Base-by-base conservation (phyloP, 495 filamentous ascomycete genomes). In the Penicillium simplicissimum region DNA sequence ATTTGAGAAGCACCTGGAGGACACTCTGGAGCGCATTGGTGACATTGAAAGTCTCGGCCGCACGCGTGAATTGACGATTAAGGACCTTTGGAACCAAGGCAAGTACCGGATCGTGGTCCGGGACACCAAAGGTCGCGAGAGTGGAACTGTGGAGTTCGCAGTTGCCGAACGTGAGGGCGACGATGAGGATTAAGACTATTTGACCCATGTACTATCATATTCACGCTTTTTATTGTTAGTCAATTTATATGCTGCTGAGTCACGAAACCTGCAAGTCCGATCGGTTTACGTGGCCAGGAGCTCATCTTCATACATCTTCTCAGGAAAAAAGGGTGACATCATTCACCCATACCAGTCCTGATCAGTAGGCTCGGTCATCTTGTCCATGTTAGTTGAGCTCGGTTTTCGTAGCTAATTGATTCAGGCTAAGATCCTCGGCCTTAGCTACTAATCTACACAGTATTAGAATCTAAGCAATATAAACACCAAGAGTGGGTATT, bases 1-100 rank as follows among this genome's bases (percentile, higher is more conserved):
- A 19, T 98, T 98, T 70, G 87, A 91, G 13, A 76, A 93, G 63
- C 88, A 90, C 70, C 79, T 98, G 35, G 85, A 96, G 62, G 87
- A 83, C 13, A 98, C 95, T 0, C 74, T 98, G 45, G 81, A 90
- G 35, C 82, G 95, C 19, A 97, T 98, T 63, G 79, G 79, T 34
- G 92, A 88, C 60, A 98, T 98, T 68, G 95, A 98, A 80, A 92
- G 88, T 70, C 80, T 98, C 59, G 95, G 95, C 6, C 82, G 95
- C 42, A 98, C 95, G 15, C 85, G 92, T 56, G 95, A 98, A 74
- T 58, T 98, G 36, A 93, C 94, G 1, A 90, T 96, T 40, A 98
- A 98, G 76, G 88, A 90, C 69, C 77, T 89, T 23, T 88, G 84
- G 84, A 71, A 90, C 52, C 85, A 88, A 21, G 92, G 90, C 23